Percentiles rank a stretch among this genome's conserved stretches.
Conservation (phyloP, 169 alveolate genomes). For the Eimeria praecox region DNA sequence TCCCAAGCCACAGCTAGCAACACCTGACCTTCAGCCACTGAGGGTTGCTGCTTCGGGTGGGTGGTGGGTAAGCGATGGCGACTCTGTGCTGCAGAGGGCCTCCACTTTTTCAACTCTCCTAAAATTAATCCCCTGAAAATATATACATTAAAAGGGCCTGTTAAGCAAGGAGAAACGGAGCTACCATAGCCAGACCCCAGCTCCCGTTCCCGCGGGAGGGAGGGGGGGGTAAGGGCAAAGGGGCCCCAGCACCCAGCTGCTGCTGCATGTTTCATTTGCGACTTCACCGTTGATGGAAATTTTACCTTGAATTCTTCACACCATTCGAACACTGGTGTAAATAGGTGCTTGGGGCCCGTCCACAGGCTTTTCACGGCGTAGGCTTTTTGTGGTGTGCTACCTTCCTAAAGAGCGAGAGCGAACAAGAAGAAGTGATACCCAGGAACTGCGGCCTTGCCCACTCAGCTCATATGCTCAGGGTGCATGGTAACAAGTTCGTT, state of each 20-base stretch:
- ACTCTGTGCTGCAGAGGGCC: neutral
- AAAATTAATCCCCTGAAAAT: neutral
- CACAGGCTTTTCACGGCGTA: neutral
- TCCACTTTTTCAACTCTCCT: neutral
- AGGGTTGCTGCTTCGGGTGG: slow-evolving; percentile 62
- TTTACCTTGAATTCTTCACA: neutral
- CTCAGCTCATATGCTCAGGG: neutral
- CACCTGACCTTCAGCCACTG: slow-evolving; percentile 65
- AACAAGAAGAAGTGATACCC: neutral
- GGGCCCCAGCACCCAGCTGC: slow-evolving; percentile 29
- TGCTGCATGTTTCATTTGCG: neutral
- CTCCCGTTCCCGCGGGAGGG: neutral
- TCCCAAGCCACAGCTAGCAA: slow-evolving; percentile 75
- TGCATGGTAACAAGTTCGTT: neutral
- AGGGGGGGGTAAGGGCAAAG: neutral
- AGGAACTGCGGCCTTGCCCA: neutral
- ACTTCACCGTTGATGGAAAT: neutral
- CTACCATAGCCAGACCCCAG: neutral
- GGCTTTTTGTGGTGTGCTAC: neutral
- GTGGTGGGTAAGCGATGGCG: slow-evolving; percentile 33
- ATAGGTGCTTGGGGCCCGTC: slow-evolving; percentile 13
- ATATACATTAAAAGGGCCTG: neutral
- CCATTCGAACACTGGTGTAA: neutral
- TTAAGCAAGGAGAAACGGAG: neutral
- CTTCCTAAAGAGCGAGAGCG: neutral